phyloP scores from a whole-genome alignment of 306 rosid genomes.

The Begonia loranthoides region DNA sequence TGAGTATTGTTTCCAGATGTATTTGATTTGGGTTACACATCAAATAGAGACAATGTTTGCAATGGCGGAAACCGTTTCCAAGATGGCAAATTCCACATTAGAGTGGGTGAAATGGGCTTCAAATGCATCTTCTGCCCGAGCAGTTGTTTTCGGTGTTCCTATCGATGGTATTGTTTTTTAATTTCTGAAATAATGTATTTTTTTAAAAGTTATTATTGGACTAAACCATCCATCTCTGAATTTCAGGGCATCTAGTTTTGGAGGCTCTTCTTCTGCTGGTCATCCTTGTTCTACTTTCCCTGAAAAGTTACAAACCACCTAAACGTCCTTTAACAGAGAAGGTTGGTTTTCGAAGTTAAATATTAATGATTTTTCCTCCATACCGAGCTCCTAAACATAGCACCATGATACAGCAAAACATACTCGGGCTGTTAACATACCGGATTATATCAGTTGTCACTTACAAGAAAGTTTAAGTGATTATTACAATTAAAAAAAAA shows the following conservation, averaged over 20 bases:
- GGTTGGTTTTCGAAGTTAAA: too few relatives aligned
- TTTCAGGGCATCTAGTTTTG: constrained; percentile 76
- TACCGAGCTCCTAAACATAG: too few relatives aligned
- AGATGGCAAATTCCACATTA: constrained; percentile 38
- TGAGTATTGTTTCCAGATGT: too few relatives aligned
- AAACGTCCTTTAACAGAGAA: constrained; percentile 73
- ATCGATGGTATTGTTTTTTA: constrained; percentile 60
- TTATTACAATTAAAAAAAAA: too few relatives aligned
- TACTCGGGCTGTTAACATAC: too few relatives aligned
- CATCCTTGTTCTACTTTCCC: constrained; percentile 77
- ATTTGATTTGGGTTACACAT: too few relatives aligned
- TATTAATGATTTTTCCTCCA: too few relatives aligned
- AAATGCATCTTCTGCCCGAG: constrained; percentile 80
- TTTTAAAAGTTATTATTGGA: too few relatives aligned
- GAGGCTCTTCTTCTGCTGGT: constrained; percentile 74
- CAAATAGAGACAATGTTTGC: too few relatives aligned
- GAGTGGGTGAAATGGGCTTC: constrained; percentile 49
- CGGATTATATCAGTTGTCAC: too few relatives aligned
- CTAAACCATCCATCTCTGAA: constrained; percentile 9
- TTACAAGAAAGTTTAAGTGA: too few relatives aligned
- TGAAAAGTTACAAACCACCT: constrained; percentile 96
- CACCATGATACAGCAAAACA: too few relatives aligned
- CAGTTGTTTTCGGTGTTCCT: constrained; percentile 75
- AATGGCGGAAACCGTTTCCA: constrained; percentile 17
- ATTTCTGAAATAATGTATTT: not conserved